phyloP scores from a whole-genome alignment of 148 eudicot species.

The Diospyros kaki region DNA sequence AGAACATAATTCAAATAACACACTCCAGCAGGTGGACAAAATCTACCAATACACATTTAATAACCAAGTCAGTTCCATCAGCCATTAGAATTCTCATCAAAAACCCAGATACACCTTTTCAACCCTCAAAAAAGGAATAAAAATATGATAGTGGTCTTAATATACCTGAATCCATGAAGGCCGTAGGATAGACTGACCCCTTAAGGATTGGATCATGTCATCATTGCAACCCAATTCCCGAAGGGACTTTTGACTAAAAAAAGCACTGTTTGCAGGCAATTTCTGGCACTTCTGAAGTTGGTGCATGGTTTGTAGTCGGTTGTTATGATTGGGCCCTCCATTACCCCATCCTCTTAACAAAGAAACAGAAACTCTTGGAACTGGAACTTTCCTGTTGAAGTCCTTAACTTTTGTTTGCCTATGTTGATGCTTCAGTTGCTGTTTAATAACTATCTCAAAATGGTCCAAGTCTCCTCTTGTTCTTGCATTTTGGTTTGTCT shows the following conservation, averaged over 20 bases:
- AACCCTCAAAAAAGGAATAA: no score
- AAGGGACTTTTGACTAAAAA: conserved; percentile 74
- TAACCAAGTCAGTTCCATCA: neutral
- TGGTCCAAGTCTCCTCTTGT: conserved; percentile 12
- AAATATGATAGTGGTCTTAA: neutral
- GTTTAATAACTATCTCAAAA: conserved; percentile 13
- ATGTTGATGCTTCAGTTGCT: conserved; percentile 15
- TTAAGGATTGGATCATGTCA: conserved; percentile 55
- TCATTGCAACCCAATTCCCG: conserved; percentile 64
- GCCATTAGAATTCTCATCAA: no score
- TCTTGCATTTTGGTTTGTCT: neutral
- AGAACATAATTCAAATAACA: neutral
- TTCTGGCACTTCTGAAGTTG: conserved; percentile 29
- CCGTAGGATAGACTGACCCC: conserved; percentile 46
- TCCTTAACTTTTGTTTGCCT: conserved; percentile 12
- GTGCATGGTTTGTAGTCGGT: conserved; percentile 24
- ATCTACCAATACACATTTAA: neutral
- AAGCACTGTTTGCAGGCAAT: conserved; percentile 38
- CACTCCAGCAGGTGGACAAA: neutral
- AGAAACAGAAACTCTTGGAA: conserved; percentile 28
- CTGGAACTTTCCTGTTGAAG: conserved; percentile 16
- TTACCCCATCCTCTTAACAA: conserved; percentile 58
- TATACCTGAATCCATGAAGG: conserved; percentile 88
- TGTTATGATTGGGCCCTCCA: conserved; percentile 24
- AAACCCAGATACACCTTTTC: neutral